phyloP scores from a whole-genome alignment of 305 asterid genomes.

The Stenogyne calaminthoides region DNA sequence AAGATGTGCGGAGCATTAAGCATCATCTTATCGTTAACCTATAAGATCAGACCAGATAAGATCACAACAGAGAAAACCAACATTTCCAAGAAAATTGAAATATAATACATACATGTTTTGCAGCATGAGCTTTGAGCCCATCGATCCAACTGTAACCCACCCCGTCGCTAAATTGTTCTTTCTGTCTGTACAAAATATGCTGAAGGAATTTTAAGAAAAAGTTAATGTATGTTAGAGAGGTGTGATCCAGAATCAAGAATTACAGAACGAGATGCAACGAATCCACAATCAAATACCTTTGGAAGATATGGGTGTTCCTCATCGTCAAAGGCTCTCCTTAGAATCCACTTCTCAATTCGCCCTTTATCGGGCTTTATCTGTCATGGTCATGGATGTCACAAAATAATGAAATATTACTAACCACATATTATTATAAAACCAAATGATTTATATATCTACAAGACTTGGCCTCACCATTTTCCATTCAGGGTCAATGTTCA shows the following conservation, averaged over 20 bases:
- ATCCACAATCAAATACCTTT: slow-evolving; percentile 50
- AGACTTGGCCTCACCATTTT: slow-evolving; percentile 58
- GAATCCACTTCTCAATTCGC: slow-evolving; percentile 90
- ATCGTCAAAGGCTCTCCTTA: slow-evolving; percentile 92
- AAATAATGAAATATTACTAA: not conserved
- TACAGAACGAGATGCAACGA: not conserved
- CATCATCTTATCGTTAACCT: slow-evolving; percentile 93
- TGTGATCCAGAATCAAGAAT: slow-evolving; percentile 6
- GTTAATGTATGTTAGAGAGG: slow-evolving; percentile 21
- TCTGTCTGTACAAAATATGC: slow-evolving; percentile 95
- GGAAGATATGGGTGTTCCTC: slow-evolving; percentile 91
- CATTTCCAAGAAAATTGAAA: not conserved
- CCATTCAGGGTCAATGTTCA: slow-evolving; percentile 91
- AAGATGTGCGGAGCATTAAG: slow-evolving; percentile 75
- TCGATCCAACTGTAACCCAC: slow-evolving; percentile 99
- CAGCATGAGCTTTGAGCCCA: slow-evolving; percentile 96
- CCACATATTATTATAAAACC: not conserved
- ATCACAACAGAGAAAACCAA: not conserved
- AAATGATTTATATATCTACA: not conserved
- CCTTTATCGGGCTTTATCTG: slow-evolving; percentile 86
- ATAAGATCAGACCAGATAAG: not conserved
- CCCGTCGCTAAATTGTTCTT: slow-evolving; percentile 97
- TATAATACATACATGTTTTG: slow-evolving; percentile 55
- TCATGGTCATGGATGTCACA: slow-evolving; percentile 19
- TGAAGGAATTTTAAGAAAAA: slow-evolving; percentile 39